Base-by-base conservation (phyloP, 2,329 filamentous ascomycete genomes). In the Phoma sp. region DNA sequence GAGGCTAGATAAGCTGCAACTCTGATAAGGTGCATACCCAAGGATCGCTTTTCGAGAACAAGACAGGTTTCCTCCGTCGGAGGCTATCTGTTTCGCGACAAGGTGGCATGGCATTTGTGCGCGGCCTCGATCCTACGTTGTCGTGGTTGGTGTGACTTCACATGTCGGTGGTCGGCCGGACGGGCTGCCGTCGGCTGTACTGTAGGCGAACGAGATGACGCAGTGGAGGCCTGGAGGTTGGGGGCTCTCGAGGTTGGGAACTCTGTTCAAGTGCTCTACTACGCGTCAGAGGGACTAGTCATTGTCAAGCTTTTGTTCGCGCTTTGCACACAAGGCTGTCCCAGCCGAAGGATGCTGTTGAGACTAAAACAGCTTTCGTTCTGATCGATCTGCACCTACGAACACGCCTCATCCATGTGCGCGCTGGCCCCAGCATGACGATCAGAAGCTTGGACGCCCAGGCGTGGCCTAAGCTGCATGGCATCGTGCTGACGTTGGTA, bases 361-460 rank as follows among this genome's bases (percentile, higher is more conserved):
- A 32, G 31, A 46, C 36, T 37, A 32, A 36, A 55, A 37, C 29
- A 43, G 39, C 41, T 31, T 24, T 4, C 22, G 22, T 38, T 22
- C 15, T 46, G 46, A 32, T 45, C 36, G 68, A 72, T 72, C 65
- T 65, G 65, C 67, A 60, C 57, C n/a, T 31, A 40, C 36, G 53
- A 43, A 60, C 52, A 51, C 55, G 55, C 56, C 46, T 51, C 48
- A 24, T 51, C 54, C 49, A 49, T 51, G 56, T 52, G 52, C 46
- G 10, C 46, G 56, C 56, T 51, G 60, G 66, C 45, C 54, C 65
- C 55, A 61, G 66, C 59, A 62, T 64, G 63, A 60, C 58, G 62
- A 66, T 62, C 64, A 60, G 58, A 57, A 61, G 64, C 61, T 64
- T 66, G 57, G 69, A 67, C 63, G 60, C 60, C 57, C 55, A 55